A percentile compares a stretch with the other conserved stretches of the same genome.
phyloP scores from a whole-genome alignment of 1,139 yeast genomes.

The Diutina ranongensis region DNA sequence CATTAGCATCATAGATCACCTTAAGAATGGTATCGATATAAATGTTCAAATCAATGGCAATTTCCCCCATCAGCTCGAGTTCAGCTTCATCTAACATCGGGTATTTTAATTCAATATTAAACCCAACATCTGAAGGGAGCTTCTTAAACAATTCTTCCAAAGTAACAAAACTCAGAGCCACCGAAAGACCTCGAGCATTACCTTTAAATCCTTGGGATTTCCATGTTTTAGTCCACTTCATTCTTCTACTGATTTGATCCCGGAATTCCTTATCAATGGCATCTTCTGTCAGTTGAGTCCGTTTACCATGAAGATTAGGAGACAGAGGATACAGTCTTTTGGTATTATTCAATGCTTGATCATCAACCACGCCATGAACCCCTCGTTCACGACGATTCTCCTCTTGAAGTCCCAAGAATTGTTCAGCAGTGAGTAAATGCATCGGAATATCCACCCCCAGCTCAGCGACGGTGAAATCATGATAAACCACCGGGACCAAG shows the following conservation, averaged over 20 bases:
- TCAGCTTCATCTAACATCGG: slow-evolving; percentile 95
- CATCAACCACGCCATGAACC: slow-evolving; percentile 20
- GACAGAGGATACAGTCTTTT: slow-evolving; percentile 27
- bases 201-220: slow-evolving; percentile 85
- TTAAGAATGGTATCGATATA: slow-evolving; percentile 82
- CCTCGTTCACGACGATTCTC: slow-evolving; percentile 9
- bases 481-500: slow-evolving; percentile 84
- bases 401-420: slow-evolving; percentile 59
- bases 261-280: slow-evolving; percentile 27
- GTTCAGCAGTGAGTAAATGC: slow-evolving; percentile 87
- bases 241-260: slow-evolving; percentile 44
- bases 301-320: slow-evolving; percentile 14
- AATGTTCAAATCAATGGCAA: slow-evolving; percentile 72
- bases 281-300: slow-evolving; percentile 16
- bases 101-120: slow-evolving; percentile 89
- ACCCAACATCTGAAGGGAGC: slow-evolving; percentile 76
- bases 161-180: slow-evolving; percentile 88
- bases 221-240: slow-evolving; percentile 82
- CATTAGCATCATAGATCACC: slow-evolving; percentile 64
- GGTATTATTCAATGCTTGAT: slow-evolving; percentile 22
- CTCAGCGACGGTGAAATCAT: slow-evolving; percentile 91
- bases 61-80: slow-evolving; percentile 76
- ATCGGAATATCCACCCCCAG: slow-evolving; percentile 95
- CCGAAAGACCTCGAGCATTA: slow-evolving; percentile 77
- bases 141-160: slow-evolving; percentile 74